These are phyloP conservation scores for Stereocaulon alpinum DNA, from an alignment of 495 filamentous ascomycete species.

Conservation along the genomic window DNA sequence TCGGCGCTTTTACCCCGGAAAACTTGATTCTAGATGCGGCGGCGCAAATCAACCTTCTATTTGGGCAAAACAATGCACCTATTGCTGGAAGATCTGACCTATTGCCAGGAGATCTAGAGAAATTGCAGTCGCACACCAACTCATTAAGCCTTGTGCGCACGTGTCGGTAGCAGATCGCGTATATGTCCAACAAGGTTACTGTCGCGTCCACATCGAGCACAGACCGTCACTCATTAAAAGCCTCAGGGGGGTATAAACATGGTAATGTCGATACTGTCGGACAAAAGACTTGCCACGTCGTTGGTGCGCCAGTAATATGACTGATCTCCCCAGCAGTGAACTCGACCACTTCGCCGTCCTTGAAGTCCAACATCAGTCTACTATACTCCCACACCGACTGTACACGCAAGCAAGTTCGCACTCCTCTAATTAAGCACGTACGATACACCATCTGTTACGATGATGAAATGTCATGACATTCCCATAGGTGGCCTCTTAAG, in stretches of 20 bases:
- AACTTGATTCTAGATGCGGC: not conserved
- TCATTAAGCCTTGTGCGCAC: not conserved
- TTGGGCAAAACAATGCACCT: not conserved
- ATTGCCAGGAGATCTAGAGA: not conserved
- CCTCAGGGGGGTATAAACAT: not conserved
- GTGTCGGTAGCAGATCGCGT: not conserved
- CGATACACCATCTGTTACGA: not conserved
- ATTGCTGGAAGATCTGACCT: not conserved
- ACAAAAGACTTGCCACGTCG: not conserved
- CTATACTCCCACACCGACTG: not conserved
- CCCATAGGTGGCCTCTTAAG: conserved; percentile 1
- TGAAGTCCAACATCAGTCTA: not conserved
- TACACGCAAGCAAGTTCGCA: not conserved
- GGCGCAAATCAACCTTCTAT: not conserved
- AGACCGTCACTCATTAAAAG: not conserved
- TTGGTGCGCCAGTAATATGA: not conserved
- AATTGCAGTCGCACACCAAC: not conserved
- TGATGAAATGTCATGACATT: too few relatives aligned
- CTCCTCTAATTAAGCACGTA: not conserved
- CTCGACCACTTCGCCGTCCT: not conserved
- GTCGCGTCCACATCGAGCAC: not conserved
- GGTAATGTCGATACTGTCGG: not conserved
- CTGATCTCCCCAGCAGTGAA: not conserved
- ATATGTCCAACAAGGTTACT: not conserved
- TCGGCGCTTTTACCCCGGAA: not conserved